Percentiles rank a stretch among this genome's conserved stretches.
Evolutionary conservation across 371 early-diverging fungal genomes (phyloP).

Genomic region (Phascolomyces articulosus): DNA sequence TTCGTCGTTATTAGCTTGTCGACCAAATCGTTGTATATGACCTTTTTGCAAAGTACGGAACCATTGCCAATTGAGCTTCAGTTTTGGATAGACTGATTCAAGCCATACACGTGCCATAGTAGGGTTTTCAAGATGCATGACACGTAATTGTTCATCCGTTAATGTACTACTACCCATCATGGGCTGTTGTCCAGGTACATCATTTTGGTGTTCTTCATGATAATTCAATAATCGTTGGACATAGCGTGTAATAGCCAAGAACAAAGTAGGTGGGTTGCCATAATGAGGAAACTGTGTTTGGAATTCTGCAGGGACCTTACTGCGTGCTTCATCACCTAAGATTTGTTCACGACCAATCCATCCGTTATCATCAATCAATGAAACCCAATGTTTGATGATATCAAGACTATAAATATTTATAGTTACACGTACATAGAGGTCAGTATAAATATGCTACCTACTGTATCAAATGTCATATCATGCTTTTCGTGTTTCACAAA

Average conservation of each 20-base stretch:
- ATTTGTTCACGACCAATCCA: slow-evolving; percentile 97
- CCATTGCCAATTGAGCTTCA: slow-evolving; percentile 81
- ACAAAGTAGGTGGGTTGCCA: slow-evolving; percentile 93
- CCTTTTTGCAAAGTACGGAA: slow-evolving; percentile 83
- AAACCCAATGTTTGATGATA: slow-evolving; percentile 81
- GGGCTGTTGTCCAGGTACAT: too few relatives aligned
- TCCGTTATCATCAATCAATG: slow-evolving; percentile 82
- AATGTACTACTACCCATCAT: slow-evolving; percentile 17
- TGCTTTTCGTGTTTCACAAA: neutral
- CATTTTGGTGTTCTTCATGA: slow-evolving; percentile 3
- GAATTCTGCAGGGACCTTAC: slow-evolving; percentile 90
- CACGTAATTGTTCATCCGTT: slow-evolving; percentile 43
- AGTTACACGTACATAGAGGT: too few relatives aligned
- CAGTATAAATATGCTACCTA: too few relatives aligned
- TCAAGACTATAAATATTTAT: slow-evolving; percentile 73
- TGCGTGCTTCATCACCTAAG: slow-evolving; percentile 91
- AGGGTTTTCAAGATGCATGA: slow-evolving; percentile 52
- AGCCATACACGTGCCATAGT: slow-evolving; percentile 63
- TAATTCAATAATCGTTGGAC: slow-evolving; percentile 41
- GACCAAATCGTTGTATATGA: slow-evolving; percentile 60
- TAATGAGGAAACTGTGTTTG: slow-evolving; percentile 91
- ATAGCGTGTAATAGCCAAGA: slow-evolving; percentile 70
- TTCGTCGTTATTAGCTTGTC: slow-evolving; percentile 51
- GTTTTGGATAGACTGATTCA: slow-evolving; percentile 63
- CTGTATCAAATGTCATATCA: too few relatives aligned